Percentiles rank a stretch among this genome's conserved stretches.
Conservation (phyloP, 2,329 filamentous ascomycete genomes). For the Sclerotinia sclerotiorum region DNA sequence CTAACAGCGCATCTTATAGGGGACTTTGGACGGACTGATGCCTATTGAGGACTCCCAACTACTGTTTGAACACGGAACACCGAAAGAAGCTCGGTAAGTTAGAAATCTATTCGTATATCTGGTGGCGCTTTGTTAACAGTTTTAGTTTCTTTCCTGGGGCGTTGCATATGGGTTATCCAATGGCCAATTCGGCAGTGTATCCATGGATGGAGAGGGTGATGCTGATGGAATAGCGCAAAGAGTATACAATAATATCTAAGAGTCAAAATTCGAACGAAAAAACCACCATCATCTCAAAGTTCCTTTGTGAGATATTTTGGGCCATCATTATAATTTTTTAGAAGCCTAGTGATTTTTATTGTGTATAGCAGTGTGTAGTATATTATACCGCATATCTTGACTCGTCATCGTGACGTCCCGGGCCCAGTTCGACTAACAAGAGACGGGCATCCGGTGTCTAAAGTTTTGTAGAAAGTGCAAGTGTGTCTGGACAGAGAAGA, state of each 20-base stretch:
- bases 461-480: background rate
- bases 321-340: background rate
- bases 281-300: background rate
- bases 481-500: too few relatives aligned
- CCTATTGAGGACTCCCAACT: conserved; percentile 67
- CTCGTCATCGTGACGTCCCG: background rate
- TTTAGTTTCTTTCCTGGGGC: conserved; percentile 54
- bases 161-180: conserved; percentile 68
- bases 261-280: background rate
- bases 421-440: background rate
- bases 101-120: background rate
- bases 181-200: conserved; percentile 57
- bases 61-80: conserved; percentile 61
- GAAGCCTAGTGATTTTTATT: background rate
- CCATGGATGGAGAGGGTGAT: conserved; percentile 60
- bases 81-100: conserved; percentile 60
- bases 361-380: background rate
- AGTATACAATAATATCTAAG: background rate
- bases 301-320: background rate
- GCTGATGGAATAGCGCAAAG: conserved; percentile 3
- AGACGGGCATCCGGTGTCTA: background rate
- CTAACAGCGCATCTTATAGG: conserved; percentile 42
- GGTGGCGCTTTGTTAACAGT: conserved; percentile 3
- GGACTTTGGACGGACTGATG: conserved; percentile 63
- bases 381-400: background rate